phyloP scores from a whole-genome alignment of 2,329 filamentous ascomycete genomes.

The Immersiporthe knoxdaviesiana region DNA sequence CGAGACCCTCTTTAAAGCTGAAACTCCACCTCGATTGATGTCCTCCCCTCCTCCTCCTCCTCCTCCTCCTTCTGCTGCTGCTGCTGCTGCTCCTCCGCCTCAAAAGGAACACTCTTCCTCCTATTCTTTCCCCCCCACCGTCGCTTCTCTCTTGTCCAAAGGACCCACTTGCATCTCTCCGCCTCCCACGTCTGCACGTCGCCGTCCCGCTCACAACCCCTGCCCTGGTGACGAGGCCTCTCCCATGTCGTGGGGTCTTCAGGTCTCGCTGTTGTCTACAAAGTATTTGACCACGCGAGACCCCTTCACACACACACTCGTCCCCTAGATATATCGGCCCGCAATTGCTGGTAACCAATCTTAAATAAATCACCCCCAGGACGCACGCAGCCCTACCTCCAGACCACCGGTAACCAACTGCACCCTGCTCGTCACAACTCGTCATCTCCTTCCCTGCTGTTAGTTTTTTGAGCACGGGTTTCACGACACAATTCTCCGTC shows the following conservation, averaged over 20 bases:
- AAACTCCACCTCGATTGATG: not conserved
- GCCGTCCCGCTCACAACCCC: not conserved
- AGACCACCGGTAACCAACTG: not conserved
- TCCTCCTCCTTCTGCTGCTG: too few species aligned
- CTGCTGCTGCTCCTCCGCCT: not conserved
- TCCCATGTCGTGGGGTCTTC: conserved; percentile 25
- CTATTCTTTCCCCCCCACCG: not conserved
- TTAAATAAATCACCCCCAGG: conserved; percentile 13
- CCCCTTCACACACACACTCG: not conserved
- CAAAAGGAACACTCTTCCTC: not conserved
- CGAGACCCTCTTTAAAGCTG: not conserved
- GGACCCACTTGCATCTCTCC: conserved; percentile 8
- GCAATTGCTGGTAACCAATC: conserved; percentile 17
- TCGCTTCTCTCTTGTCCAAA: not conserved
- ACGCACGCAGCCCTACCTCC: conserved; percentile 15
- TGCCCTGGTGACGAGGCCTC: conserved; percentile 15
- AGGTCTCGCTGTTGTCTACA: conserved; percentile 17
- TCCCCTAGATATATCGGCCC: conserved; percentile 24
- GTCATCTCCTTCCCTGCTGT: not conserved
- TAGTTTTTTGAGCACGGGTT: not conserved
- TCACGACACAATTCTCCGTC: not conserved
- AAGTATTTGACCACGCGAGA: conserved; percentile 9
- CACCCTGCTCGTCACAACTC: not conserved
- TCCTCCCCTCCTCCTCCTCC: not conserved
- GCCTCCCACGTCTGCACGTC: conserved; percentile 10